Percentiles rank a stretch among this genome's conserved stretches.
These are phyloP conservation scores for Talaromyces sp. DNA, from an alignment of 2,329 filamentous ascomycete genomes.

Conservation along the genomic window DNA sequence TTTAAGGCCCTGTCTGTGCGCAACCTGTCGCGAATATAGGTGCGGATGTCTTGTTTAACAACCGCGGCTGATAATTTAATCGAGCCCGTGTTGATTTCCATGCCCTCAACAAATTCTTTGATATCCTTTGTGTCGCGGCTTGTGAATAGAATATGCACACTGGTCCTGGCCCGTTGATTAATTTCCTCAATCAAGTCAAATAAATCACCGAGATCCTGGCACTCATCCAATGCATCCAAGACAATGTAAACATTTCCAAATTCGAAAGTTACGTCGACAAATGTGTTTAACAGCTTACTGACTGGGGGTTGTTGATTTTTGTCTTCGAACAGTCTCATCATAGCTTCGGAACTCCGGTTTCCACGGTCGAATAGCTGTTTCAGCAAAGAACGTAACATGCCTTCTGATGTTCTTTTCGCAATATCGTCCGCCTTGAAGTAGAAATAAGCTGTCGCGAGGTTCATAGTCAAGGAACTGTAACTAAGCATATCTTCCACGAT, in stretches of 20 bases:
- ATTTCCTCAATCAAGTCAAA: conserved; percentile 8
- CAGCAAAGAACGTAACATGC: conserved; percentile 7
- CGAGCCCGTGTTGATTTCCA: not conserved
- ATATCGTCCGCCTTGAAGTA: conserved; percentile 37
- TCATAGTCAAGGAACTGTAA: conserved; percentile 16
- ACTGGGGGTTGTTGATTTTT: not conserved
- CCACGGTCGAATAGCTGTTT: conserved; percentile 12
- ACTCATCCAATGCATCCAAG: conserved; percentile 10
- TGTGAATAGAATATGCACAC: conserved; percentile 1
- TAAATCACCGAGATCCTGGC: conserved; percentile 1
- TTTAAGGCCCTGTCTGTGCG: conserved; percentile 6
- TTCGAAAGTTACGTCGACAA: not conserved
- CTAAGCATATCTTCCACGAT: conserved; percentile 24
- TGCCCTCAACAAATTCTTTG: conserved; percentile 2
- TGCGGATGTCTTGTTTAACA: conserved; percentile 8
- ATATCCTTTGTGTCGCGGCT: conserved; percentile 9
- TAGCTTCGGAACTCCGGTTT: conserved; percentile 13
- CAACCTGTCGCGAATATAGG: conserved; percentile 4
- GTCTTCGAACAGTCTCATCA: conserved; percentile 13
- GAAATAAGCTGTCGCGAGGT: conserved; percentile 26
- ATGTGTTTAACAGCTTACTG: not conserved
- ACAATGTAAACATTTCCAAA: conserved; percentile 31
- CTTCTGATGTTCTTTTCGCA: conserved; percentile 17
- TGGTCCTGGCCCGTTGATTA: not conserved
- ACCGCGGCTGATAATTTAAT: conserved; percentile 3